phyloP scores from a whole-genome alignment of 371 early-diverging fungal species.

The Haplosporangium sp. region DNA sequence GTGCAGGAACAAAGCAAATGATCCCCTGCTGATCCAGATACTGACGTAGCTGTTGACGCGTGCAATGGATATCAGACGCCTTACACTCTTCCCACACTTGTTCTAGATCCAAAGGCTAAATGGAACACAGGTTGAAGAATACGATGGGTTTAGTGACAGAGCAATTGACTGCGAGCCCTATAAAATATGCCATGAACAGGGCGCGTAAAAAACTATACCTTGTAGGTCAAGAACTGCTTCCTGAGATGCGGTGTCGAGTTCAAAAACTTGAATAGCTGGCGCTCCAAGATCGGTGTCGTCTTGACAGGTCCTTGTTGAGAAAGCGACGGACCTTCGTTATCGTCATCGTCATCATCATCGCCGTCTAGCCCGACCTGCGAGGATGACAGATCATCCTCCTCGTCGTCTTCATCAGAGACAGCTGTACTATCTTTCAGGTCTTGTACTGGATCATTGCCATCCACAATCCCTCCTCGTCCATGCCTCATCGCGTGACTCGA shows the following conservation, averaged over 20 bases:
- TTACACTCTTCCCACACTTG: conserved; percentile 42
- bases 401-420: conserved; percentile 4
- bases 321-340: conserved; percentile 52
- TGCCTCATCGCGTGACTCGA: not conserved
- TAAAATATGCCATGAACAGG: too few relatives aligned
- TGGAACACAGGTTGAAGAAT: not conserved
- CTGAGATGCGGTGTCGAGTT: conserved; percentile 24
- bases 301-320: conserved; percentile 1
- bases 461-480: not conserved
- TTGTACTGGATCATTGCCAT: conserved; percentile 11
- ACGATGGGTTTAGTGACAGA: not conserved
- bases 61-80: conserved; percentile 17
- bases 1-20: conserved; percentile 41
- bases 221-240: conserved; percentile 30
- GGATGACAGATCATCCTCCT: too few relatives aligned
- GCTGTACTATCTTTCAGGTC: conserved; percentile 5
- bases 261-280: conserved; percentile 29
- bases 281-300: conserved; percentile 13
- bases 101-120: conserved; percentile 44
- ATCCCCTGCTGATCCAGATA: conserved; percentile 44
- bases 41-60: conserved; percentile 32
- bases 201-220: conserved; percentile 14
- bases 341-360: conserved; percentile 49
- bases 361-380: too few relatives aligned
- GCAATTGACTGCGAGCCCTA: too few relatives aligned